These are phyloP conservation scores for Xylariaceae sp. DNA, from an alignment of 2,329 filamentous ascomycete species.

Conservation along the genomic window DNA sequence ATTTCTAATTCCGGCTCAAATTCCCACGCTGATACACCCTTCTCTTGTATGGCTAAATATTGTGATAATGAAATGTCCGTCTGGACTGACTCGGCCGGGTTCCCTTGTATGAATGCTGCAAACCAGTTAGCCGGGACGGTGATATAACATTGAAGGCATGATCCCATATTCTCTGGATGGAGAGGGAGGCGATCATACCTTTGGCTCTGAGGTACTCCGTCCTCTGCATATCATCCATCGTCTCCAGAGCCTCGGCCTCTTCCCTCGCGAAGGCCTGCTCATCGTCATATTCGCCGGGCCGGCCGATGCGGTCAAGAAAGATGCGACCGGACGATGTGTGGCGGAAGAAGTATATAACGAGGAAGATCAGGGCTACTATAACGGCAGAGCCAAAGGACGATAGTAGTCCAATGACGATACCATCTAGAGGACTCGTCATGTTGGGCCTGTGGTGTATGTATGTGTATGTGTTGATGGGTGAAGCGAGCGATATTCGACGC, in stretches of 20 bases:
- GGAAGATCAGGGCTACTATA: constrained; percentile 79
- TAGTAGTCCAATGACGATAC: constrained; percentile 92
- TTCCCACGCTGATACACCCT: constrained; percentile 99
- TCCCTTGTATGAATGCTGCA: constrained; percentile 88
- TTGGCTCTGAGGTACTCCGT: constrained; percentile 94
- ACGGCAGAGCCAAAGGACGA: constrained; percentile 93
- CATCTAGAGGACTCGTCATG: constrained; percentile 56
- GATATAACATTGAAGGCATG: not conserved
- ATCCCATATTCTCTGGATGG: constrained; percentile 13
- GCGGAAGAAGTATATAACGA: constrained; percentile 90
- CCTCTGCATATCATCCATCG: constrained; percentile 91
- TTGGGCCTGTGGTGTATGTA: constrained; percentile 21
- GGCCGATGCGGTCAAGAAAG: constrained; percentile 88
- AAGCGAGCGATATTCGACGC: constrained; percentile 12
- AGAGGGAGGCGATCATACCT: constrained; percentile 64
- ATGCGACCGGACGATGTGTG: constrained; percentile 90
- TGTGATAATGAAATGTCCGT: constrained; percentile 98
- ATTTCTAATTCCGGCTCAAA: constrained; percentile 99
- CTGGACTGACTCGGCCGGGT: constrained; percentile 92
- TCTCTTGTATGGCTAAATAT: constrained; percentile 97
- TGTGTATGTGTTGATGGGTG: constrained; percentile 1
- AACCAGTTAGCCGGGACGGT: constrained; percentile 2
- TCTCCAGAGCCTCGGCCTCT: constrained; percentile 92
- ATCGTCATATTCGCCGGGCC: constrained; percentile 96
- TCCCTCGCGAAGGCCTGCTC: constrained; percentile 93